Base-by-base conservation (phyloP, 192 early-diverging fungal genomes). In the Coemansia biformis region DNA sequence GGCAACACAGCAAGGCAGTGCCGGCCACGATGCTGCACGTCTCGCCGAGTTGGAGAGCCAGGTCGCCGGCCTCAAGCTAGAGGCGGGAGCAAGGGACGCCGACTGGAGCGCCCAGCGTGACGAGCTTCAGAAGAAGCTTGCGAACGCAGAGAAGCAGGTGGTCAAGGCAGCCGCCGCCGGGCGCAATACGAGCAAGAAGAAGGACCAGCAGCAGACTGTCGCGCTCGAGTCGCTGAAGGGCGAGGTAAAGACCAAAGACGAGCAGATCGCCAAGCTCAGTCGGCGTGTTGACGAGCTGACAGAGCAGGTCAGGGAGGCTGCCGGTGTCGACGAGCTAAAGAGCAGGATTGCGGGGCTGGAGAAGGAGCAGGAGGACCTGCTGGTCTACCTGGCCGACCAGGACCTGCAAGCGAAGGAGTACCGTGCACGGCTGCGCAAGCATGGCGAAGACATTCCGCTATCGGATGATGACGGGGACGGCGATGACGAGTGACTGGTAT, bases 381-480 rank as follows among this genome's bases (percentile, higher is more conserved):
- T 92, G 29, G 81, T 90, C 23, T 88, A 81, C 43, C 54, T 92
- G 49, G 88, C 86, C 2, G 92, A 94, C 38, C 88, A 90, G 54
- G 90, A 92, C 46, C 77, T 78, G 22, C 77, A 77, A 51, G 76
- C 79, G 36, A 78, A 77, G 51, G 61, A 76, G 23, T 73, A 78
- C 54, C 75, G 79, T 13, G 55, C 53, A 19, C 65, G 63, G 38
- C 63, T 85, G 53, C 72, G 74, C 33, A 57, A 46, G 30, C 68
- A 78, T 31, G 79, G 79, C 22, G 63, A 78, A 21, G 71, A 59
- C 22, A 73, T 84, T 56, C 63, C 69, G 7, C 46, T 30, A 1
- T 68, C 72, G 0, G 81, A 81, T 39, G 78, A 80, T 39, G 85
- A 84, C 17, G 79, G 69, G 11, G 47, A 35, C 18, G 43, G 24